A percentile compares a stretch with the other conserved stretches of the same genome.
These are phyloP conservation scores for Fusarium penzigii DNA, from an alignment of 2,329 filamentous ascomycete species.

Conservation along the genomic window DNA sequence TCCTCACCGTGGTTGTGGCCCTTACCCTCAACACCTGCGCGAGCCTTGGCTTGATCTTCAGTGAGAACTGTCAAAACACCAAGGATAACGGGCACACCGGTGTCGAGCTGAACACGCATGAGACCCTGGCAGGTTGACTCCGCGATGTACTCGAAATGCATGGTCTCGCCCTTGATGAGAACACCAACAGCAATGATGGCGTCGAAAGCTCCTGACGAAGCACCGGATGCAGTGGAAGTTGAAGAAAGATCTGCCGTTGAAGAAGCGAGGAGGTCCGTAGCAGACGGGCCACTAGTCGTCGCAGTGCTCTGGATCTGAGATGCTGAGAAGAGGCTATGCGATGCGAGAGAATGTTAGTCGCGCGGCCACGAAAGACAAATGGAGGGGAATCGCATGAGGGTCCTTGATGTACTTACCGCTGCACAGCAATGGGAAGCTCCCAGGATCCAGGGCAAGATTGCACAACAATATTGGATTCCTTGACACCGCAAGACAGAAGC, in stretches of 20 bases:
- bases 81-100: constrained; percentile 86
- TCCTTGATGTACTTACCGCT: constrained; percentile 59
- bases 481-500: constrained; percentile 77
- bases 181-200: constrained; percentile 94
- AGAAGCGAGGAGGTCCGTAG: constrained; percentile 74
- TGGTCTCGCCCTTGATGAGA: constrained; percentile 97
- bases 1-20: constrained; percentile 95
- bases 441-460: constrained; percentile 92
- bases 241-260: constrained; percentile 67
- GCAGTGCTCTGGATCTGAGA: constrained; percentile 81
- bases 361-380: no score
- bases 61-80: constrained; percentile 86
- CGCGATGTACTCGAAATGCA: constrained; percentile 99
- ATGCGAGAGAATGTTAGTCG: constrained; percentile 7
- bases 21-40: constrained; percentile 70
- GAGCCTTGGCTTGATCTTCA: constrained; percentile 82
- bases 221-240: constrained; percentile 38
- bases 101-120: constrained; percentile 92
- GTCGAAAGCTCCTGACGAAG: constrained; percentile 70
- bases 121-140: constrained; percentile 88
- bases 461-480: constrained; percentile 82
- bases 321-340: constrained; percentile 72
- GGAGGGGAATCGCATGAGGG: no score
- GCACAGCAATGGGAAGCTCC: constrained; percentile 89
- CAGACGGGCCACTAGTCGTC: constrained; percentile 57